Evolutionary conservation across 352 stramenopile species (phyloP), one percentile per base, ranked within the genome.

Genomic region (Thraustochytrium striatum): DNA sequence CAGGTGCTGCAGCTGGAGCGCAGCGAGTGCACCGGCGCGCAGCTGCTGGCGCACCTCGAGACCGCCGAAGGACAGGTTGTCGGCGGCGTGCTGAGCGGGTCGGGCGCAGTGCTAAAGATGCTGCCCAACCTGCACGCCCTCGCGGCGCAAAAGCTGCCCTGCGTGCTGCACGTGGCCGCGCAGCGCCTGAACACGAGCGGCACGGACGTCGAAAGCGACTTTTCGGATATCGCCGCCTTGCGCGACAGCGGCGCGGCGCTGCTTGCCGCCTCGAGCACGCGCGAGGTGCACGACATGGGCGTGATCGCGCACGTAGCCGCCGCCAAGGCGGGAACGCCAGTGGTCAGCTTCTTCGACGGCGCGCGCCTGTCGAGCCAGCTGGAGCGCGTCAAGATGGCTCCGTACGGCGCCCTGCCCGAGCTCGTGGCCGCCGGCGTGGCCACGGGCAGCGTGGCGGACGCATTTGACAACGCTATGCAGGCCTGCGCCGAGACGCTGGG

Each of bases 291-390:
- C 80, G 89, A 93, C 73, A 69, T 93, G 3, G 87, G 88, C 0
- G 84, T 93, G 8, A 87, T 92, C 25, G 88, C 88, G 2, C 88
- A 93, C 72, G 85, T 93, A 57, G 87, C 87, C 3, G 87, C 88
- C 21, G 68, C 73, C 30, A 83, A 44, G 3, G 84, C 90, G 33
- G 82, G 84, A 59, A 90, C 90, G 79, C 84, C 91, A 32, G 72
- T 91, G 35, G 84, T 93, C 32, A 87, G 92, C 84, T 92, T 93
- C 68, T 93, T 91, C 79, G 89, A 93, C 61, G 88, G 88, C 32
- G 82, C 87, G 36, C 88, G 88, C 69, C 86, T 92, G 11, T 86
- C 87, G 0, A 82, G 84, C n/a, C 87, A 91, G 79, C 78, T 87
- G 33, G 81, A 86, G 69, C 90, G 89, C 82, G 83, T 92, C 43